Percentiles rank a stretch among this genome's conserved stretches.
Evolutionary conservation across 2,329 filamentous ascomycete genomes (phyloP).

Genomic region (Falciphora oryzae): DNA sequence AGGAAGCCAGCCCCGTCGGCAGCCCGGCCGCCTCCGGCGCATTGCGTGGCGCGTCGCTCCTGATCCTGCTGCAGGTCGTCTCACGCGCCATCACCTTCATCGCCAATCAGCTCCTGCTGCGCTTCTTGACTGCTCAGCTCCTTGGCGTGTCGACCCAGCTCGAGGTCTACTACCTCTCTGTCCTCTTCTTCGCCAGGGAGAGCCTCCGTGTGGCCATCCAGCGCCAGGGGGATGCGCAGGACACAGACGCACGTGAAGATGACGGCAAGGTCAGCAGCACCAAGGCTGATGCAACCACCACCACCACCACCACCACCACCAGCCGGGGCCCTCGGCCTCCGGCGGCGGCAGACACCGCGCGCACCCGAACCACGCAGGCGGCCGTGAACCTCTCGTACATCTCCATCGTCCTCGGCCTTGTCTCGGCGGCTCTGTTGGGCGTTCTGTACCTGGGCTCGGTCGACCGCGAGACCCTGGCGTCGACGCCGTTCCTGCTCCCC

Average conservation of each 20-base stretch:
- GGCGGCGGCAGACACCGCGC: background rate
- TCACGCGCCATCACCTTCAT: conserved; percentile 87
- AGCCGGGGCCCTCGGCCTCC: no score
- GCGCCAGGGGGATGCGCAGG: conserved; percentile 47
- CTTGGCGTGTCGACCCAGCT: conserved; percentile 85
- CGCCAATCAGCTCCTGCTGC: conserved; percentile 85
- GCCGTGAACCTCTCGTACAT: conserved; percentile 87
- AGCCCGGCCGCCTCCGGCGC: conserved; percentile 17
- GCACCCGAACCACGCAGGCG: conserved; percentile 49
- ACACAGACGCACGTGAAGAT: conserved; percentile 20
- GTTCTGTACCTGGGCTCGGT: conserved; percentile 59
- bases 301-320: no score
- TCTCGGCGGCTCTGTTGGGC: conserved; percentile 59
- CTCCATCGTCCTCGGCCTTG: conserved; percentile 61
- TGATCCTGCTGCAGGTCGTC: conserved; percentile 80
- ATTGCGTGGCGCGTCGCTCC: conserved; percentile 70
- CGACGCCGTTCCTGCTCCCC: conserved; percentile 57
- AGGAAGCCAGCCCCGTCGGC: background rate
- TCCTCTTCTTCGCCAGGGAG: conserved; percentile 93
- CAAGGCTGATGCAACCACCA: background rate
- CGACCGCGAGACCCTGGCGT: conserved; percentile 36
- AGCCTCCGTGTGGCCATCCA: conserved; percentile 88
- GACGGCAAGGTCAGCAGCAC: conserved; percentile 14
- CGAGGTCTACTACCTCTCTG: conserved; percentile 85
- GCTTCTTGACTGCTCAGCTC: conserved; percentile 77